A percentile compares a stretch with the other conserved stretches of the same genome.
phyloP scores from a whole-genome alignment of 2,329 filamentous ascomycete genomes.

The Polytolypa hystricis region DNA sequence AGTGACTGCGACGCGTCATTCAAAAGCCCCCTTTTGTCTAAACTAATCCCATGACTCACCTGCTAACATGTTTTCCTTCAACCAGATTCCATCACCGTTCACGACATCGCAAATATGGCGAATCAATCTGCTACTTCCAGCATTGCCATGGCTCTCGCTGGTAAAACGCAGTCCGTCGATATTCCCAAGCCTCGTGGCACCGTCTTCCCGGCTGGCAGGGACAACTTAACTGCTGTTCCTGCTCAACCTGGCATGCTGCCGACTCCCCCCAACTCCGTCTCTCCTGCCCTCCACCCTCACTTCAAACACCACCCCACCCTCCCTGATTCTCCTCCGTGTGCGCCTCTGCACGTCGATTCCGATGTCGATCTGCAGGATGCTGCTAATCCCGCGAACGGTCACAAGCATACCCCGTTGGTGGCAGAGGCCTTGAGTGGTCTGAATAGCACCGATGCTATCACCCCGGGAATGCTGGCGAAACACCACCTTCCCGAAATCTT shows the following conservation, averaged over 20 bases:
- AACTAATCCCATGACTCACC: neutral
- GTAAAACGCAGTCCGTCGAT: conserved; percentile 39
- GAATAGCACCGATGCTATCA: conserved; percentile 74
- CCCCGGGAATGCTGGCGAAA: conserved; percentile 72
- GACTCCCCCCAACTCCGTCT: conserved; percentile 92
- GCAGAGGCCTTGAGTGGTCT: conserved; percentile 32
- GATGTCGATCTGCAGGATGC: conserved; percentile 76
- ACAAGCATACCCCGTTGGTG: conserved; percentile 14
- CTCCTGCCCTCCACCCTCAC: conserved; percentile 72
- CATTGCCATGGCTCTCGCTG: conserved; percentile 40
- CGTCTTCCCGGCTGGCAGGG: conserved; percentile 20
- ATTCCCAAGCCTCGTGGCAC: conserved; percentile 35
- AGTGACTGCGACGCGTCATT: neutral
- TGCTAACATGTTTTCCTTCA: conserved; percentile 6
- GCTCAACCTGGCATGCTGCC: conserved; percentile 47
- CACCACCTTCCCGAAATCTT: conserved; percentile 85
- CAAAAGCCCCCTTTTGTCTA: neutral
- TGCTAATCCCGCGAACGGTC: conserved; percentile 39
- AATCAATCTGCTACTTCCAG: conserved; percentile 31
- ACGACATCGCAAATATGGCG: conserved; percentile 30
- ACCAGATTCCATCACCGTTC: conserved; percentile 5
- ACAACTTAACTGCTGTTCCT: conserved; percentile 26
- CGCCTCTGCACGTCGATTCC: conserved; percentile 56
- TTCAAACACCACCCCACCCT: conserved; percentile 48
- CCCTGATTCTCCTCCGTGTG: conserved; percentile 31